Evolutionary conservation across 352 stramenopile genomes (phyloP).

Genomic region (Globisporangium canariense): DNA sequence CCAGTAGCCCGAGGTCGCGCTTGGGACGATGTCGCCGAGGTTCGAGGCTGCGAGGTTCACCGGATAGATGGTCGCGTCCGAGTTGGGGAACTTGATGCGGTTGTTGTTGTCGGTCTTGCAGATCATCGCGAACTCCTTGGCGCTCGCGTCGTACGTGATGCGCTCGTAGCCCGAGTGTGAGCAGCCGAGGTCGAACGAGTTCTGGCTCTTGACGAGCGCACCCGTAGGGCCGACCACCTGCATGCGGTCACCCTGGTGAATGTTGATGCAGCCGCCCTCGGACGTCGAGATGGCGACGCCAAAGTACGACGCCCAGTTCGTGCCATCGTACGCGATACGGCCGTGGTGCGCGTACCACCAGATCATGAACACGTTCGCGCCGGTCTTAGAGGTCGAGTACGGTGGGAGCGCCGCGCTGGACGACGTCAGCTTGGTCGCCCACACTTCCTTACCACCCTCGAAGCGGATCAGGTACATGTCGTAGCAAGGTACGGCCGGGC

Average conservation of each 20-base stretch:
- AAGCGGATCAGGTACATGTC: slow-evolving; percentile 63
- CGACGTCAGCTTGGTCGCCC: slow-evolving; percentile 53
- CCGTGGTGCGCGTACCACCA: slow-evolving; percentile 71
- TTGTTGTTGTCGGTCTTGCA: slow-evolving; percentile 74
- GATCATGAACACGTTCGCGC: slow-evolving; percentile 57
- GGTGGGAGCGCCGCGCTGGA: slow-evolving; percentile 47
- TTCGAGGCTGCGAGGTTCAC: slow-evolving; percentile 46
- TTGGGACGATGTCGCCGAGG: slow-evolving; percentile 48
- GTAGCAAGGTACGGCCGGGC: slow-evolving; percentile 41
- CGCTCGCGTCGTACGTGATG: slow-evolving; percentile 49
- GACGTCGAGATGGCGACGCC: slow-evolving; percentile 53
- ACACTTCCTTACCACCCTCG: slow-evolving; percentile 44
- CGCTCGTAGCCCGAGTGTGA: slow-evolving; percentile 62
- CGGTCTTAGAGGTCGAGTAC: slow-evolving; percentile 45
- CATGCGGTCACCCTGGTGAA: slow-evolving; percentile 69
- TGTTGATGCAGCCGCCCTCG: slow-evolving; percentile 58
- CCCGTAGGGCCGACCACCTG: slow-evolving; percentile 48
- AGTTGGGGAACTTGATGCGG: slow-evolving; percentile 64
- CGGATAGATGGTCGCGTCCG: slow-evolving; percentile 49
- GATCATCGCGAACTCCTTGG: slow-evolving; percentile 42
- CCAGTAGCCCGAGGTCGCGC: slow-evolving; percentile 48
- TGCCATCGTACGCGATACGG: slow-evolving; percentile 51
- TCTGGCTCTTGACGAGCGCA: slow-evolving; percentile 30
- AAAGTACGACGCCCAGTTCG: slow-evolving; percentile 65
- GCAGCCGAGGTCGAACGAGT: slow-evolving; percentile 58